phyloP scores from a whole-genome alignment of 768 basidiomycete genomes.

The Ephemerocybe angulata region DNA sequence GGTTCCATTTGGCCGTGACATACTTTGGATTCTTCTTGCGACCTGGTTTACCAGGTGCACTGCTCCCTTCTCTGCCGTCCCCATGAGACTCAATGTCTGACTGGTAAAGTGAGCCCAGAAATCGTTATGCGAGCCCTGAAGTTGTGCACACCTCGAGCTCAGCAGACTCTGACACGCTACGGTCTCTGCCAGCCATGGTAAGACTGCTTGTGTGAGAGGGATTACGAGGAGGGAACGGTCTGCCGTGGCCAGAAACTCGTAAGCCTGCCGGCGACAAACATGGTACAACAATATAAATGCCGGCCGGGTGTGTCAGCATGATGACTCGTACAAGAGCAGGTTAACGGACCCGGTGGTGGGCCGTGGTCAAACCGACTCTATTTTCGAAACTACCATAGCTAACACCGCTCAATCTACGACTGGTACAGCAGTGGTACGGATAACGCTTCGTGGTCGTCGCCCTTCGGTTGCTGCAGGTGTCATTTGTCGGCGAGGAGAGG shows the following conservation, averaged over 20 bases:
- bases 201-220: constrained; percentile 40
- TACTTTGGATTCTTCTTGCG: constrained; percentile 91
- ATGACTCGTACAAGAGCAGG: no score
- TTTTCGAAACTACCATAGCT: no score
- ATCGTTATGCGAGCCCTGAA: neutral
- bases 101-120: constrained; percentile 37
- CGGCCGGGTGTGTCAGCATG: neutral
- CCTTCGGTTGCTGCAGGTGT: neutral
- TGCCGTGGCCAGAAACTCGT: constrained; percentile 7
- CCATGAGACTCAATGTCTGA: constrained; percentile 64
- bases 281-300: constrained; percentile 13
- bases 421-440: neutral
- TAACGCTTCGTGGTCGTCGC: neutral
- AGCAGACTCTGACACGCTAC: constrained; percentile 53
- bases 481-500: neutral
- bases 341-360: no score
- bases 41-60: constrained; percentile 60
- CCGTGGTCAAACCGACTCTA: no score
- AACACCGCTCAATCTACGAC: no score
- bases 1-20: constrained; percentile 18
- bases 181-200: constrained; percentile 54
- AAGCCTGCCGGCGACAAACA: constrained; percentile 12
- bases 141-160: constrained; percentile 48
- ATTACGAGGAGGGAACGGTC: constrained; percentile 35
- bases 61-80: constrained; percentile 23